Base-by-base conservation (phyloP, 202 grass and related monocot genomes). In the Brachypodium distachyon region DNA sequence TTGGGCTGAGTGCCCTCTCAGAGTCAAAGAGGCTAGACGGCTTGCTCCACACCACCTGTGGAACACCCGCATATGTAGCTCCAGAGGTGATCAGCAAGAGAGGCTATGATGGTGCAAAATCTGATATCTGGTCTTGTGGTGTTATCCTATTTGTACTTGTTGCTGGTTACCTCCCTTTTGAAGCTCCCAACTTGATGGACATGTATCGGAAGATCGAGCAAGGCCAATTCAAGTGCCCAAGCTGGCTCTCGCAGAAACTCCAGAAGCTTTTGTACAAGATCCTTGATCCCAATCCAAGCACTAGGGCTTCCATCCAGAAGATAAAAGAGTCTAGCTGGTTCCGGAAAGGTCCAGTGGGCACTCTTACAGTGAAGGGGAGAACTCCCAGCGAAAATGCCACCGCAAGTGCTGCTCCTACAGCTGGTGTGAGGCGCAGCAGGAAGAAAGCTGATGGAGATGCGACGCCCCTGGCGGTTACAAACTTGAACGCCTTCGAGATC, bases 61-160 rank as follows among this genome's bases (percentile, higher is more conserved):
- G 95, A 21, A 98, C 95, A 4, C 91, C 91, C 1, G 89, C 87
- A 29, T 98, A 98, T 90, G 89, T 98, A 14, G 89, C 95, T 86
- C 91, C 89, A 29, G 91, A 98, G 80, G 89, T 98, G 40, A 83
- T 98, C 58, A 71, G 77, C 67, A 86, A 82, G 43, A 88, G 29
- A 32, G 91, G 95, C 33, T 98, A 98, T 53, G 91, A 94, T 66
- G 95, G 95, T 83, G 88, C 84, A 52, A 94, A 88, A 83, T 83
- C 91, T 17, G 95, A 98, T 57, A 92, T 92, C 21, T 98, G 91
- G 95, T 98, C 95, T 3, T 94, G 91, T 59, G 95, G 95, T 73
- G 91, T 92, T 27, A 84, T 98, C 85, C 42, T 94, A 8, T 98
- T 94, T 85, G 91, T 92, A 70, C 81, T 94, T 23, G 80, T 81